Evolutionary conservation across 2,329 filamentous ascomycete genomes (phyloP).

Genomic region (Cladophialophora immunda): DNA sequence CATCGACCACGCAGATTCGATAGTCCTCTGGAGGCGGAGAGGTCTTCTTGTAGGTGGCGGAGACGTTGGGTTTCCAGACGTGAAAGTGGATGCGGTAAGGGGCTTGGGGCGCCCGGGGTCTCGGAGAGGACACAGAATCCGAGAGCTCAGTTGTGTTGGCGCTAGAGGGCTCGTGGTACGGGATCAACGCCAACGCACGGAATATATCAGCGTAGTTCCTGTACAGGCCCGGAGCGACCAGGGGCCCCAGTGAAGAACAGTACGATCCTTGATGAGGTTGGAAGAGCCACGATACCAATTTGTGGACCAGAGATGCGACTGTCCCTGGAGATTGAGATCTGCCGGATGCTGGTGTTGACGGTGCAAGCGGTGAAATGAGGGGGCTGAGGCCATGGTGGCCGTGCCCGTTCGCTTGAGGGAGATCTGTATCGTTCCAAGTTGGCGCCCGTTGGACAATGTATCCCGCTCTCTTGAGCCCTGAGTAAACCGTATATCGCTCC

Average conservation of each 20-base stretch:
- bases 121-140: slow-evolving; percentile 27
- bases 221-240: slow-evolving; percentile 70
- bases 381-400: slow-evolving; percentile 1
- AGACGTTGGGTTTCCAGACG: slow-evolving; percentile 77
- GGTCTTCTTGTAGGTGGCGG: slow-evolving; percentile 75
- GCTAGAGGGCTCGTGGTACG: slow-evolving; percentile 68
- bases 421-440: slow-evolving; percentile 54
- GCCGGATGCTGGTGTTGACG: not conserved
- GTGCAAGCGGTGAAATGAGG: not conserved
- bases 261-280: slow-evolving; percentile 30
- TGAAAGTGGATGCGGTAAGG: slow-evolving; percentile 80
- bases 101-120: slow-evolving; percentile 37
- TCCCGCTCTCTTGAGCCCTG: slow-evolving; percentile 81
- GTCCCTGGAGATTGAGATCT: slow-evolving; percentile 10
- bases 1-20: slow-evolving; percentile 81
- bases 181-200: slow-evolving; percentile 76
- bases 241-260: slow-evolving; percentile 58
- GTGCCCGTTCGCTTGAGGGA: slow-evolving; percentile 31
- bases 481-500: slow-evolving; percentile 87
- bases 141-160: slow-evolving; percentile 45
- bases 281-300: slow-evolving; percentile 61
- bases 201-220: slow-evolving; percentile 77
- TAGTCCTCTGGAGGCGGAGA: slow-evolving; percentile 82
- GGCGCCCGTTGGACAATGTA: slow-evolving; percentile 81
- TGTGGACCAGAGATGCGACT: slow-evolving; percentile 56